These are phyloP conservation scores for Apiotrichum veenhuisii DNA, from an alignment of 1,284 basidiomycete species.

Conservation along the genomic window DNA sequence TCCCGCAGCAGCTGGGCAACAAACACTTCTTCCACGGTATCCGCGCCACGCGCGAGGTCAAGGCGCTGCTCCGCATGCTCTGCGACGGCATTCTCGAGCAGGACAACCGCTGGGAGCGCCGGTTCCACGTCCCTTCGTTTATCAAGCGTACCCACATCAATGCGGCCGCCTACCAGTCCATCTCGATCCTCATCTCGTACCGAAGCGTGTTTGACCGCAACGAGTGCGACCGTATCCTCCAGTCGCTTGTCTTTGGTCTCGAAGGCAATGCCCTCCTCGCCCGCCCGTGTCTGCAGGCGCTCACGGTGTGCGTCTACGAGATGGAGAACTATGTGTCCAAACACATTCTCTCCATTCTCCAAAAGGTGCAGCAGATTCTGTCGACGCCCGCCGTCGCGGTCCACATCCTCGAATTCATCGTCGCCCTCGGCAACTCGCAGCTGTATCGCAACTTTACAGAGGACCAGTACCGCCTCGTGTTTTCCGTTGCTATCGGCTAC, in stretches of 20 bases:
- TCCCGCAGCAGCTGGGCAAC: slow-evolving; percentile 88
- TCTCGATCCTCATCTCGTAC: slow-evolving; percentile 88
- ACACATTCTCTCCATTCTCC: slow-evolving; percentile 73
- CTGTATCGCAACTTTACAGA: slow-evolving; percentile 92
- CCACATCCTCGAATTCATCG: slow-evolving; percentile 90
- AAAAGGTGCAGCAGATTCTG: slow-evolving; percentile 90
- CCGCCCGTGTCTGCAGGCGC: slow-evolving; percentile 85
- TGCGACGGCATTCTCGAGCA: slow-evolving; percentile 53
- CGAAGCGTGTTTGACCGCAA: slow-evolving; percentile 63
- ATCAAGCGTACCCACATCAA: slow-evolving; percentile 77
- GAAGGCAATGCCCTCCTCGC: slow-evolving; percentile 70
- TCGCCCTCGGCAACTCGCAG: slow-evolving; percentile 74
- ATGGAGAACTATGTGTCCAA: slow-evolving; percentile 79
- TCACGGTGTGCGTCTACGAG: slow-evolving; percentile 86
- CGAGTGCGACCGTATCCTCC: slow-evolving; percentile 66
- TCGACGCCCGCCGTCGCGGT: slow-evolving; percentile 89
- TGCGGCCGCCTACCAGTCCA: slow-evolving; percentile 78
- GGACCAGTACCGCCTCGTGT: slow-evolving; percentile 87
- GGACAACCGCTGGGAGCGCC: slow-evolving; percentile 34
- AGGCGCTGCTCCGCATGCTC: slow-evolving; percentile 64
- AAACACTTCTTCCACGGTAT: slow-evolving; percentile 96
- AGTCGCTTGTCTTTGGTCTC: slow-evolving; percentile 77
- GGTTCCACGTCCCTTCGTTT: slow-evolving; percentile 50
- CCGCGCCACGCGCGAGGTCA: slow-evolving; percentile 63
- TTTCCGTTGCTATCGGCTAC: slow-evolving; percentile 91